Evolutionary conservation across 179 eudicot species (phyloP).

Genomic region (Heliamphora pulchella): DNA sequence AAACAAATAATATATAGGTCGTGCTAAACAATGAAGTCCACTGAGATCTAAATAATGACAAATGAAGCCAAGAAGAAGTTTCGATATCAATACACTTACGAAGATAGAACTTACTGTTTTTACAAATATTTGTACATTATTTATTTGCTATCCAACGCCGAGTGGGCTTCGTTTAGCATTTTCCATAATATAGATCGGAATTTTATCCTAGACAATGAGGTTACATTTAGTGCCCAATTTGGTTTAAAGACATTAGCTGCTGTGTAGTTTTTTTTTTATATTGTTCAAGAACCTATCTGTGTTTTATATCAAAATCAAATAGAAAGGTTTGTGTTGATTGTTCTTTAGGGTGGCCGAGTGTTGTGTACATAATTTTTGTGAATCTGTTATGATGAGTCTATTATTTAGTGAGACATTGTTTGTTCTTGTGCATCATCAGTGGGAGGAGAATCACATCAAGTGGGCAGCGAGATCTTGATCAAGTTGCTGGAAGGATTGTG

Average conservation of each 20-base stretch:
- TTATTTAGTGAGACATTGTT: background rate
- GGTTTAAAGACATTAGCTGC: background rate
- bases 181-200: no score
- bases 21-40: no score
- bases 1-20: no score
- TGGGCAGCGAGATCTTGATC: constrained; percentile 74
- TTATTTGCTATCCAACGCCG: no score
- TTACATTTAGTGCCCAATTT: background rate
- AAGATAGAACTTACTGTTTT: no score
- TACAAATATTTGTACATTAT: no score
- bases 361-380: background rate
- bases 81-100: no score
- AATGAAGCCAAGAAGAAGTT: no score
- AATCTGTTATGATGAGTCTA: background rate
- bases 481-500: constrained; percentile 61
- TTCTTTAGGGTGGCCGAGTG: background rate
- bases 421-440: constrained; percentile 29
- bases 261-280: background rate
- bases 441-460: constrained; percentile 65
- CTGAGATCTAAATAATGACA: no score
- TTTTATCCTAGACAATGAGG: background rate
- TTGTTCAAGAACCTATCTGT: background rate
- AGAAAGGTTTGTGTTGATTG: background rate
- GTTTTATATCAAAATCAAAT: background rate
- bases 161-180: no score